Evolutionary conservation across 2,329 filamentous ascomycete species (phyloP).

Genomic region (Fusarium oxysporum): DNA sequence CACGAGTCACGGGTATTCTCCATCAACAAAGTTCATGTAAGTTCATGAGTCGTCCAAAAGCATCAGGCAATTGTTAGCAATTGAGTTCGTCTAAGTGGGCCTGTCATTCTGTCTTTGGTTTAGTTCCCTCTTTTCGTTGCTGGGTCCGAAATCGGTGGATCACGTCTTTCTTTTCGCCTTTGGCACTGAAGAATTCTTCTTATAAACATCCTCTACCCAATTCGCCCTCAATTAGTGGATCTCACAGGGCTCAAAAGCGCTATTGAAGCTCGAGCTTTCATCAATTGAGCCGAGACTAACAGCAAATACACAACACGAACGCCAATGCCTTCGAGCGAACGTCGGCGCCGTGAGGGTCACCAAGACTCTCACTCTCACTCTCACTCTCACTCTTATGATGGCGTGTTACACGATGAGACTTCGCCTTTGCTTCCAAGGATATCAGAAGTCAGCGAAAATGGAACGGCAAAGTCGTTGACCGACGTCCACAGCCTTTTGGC

Average conservation of each 20-base stretch:
- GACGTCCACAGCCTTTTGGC: slow-evolving; percentile 22
- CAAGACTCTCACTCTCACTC: neutral
- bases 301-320: neutral
- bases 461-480: slow-evolving; percentile 3
- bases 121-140: slow-evolving; percentile 1
- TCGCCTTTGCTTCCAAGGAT: slow-evolving; percentile 29
- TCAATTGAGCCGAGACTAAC: neutral
- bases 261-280: neutral
- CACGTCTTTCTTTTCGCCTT: neutral
- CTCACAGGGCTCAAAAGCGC: slow-evolving; percentile 2
- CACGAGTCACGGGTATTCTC: neutral
- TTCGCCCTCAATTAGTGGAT: slow-evolving; percentile 20
- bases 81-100: slow-evolving; percentile 1
- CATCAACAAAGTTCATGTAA: neutral
- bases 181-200: slow-evolving; percentile 23
- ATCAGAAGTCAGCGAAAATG: slow-evolving; percentile 13
- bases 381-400: neutral
- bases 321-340: slow-evolving; percentile 23
- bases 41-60: neutral
- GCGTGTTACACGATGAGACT: slow-evolving; percentile 31
- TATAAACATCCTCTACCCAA: slow-evolving; percentile 10
- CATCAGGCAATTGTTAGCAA: neutral
- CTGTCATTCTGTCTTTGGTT: neutral
- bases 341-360: slow-evolving; percentile 12
- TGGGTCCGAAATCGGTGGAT: slow-evolving; percentile 29